phyloP scores from a whole-genome alignment of 2,329 filamentous ascomycete species.

The Aspergillus tubingensis region DNA sequence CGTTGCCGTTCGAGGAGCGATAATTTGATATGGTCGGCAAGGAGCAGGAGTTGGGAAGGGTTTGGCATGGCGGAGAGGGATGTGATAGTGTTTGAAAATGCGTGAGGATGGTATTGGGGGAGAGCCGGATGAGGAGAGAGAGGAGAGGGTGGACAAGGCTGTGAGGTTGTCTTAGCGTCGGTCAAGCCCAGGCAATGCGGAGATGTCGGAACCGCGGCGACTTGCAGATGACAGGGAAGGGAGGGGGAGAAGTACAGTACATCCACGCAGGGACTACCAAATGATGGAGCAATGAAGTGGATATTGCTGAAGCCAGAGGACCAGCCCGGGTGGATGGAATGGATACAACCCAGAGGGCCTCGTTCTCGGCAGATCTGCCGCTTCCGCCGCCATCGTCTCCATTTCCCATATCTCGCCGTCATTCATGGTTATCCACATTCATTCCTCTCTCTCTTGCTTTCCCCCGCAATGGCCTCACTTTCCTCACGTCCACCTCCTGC shows the following conservation, averaged over 20 bases:
- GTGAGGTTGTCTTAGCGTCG: slow-evolving; percentile 3
- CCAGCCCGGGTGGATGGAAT: not conserved
- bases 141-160: not conserved
- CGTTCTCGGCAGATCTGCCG: slow-evolving; percentile 18
- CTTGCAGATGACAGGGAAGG: slow-evolving; percentile 6
- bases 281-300: slow-evolving; percentile 6
- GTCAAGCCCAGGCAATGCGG: slow-evolving; percentile 10
- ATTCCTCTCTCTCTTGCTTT: not conserved
- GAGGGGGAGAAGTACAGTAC: too few species aligned
- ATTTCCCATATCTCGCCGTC: slow-evolving; percentile 11
- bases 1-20: slow-evolving; percentile 90
- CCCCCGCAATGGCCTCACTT: slow-evolving; percentile 20
- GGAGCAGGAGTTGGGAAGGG: slow-evolving; percentile 77
- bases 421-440: slow-evolving; percentile 2
- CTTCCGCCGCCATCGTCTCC: slow-evolving; percentile 9
- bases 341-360: not conserved
- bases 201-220: slow-evolving; percentile 5
- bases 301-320: slow-evolving; percentile 1
- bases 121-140: not conserved
- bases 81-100: not conserved
- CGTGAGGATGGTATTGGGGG: not conserved
- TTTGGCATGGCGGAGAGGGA: slow-evolving; percentile 48
- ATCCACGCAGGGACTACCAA: not conserved
- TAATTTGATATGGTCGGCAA: slow-evolving; percentile 96
- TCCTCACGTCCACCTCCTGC: slow-evolving; percentile 15